Conservation (phyloP, 2,329 filamentous ascomycete species). For the Alternaria sp. region DNA sequence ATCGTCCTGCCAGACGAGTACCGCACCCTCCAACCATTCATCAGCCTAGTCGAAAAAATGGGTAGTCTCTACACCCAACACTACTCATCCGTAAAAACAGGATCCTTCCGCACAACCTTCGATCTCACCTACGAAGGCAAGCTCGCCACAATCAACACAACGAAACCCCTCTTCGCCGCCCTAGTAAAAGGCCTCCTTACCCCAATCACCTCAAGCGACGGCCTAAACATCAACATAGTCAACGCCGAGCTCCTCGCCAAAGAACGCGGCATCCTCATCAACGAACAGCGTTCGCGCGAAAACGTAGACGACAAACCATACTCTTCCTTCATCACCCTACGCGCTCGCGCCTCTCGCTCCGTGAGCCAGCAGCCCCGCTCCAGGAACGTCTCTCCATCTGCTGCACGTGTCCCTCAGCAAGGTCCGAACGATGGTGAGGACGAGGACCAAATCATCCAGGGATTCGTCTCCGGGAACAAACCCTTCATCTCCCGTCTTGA, state of each 20-base stretch:
- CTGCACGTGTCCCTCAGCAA: conserved; percentile 23
- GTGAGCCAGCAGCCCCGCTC: conserved; percentile 40
- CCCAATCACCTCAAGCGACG: conserved; percentile 72
- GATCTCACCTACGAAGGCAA: conserved; percentile 81
- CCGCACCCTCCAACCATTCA: conserved; percentile 77
- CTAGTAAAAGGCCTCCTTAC: conserved; percentile 78
- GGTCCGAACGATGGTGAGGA: conserved; percentile 29
- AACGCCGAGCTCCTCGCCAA: conserved; percentile 79
- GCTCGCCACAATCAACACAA: conserved; percentile 74
- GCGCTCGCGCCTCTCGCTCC: conserved; percentile 59
- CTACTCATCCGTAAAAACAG: conserved; percentile 58
- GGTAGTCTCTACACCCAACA: conserved; percentile 82
- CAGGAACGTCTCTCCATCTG: conserved; percentile 43
- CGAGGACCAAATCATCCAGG: conserved; percentile 66
- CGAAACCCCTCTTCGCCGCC: conserved; percentile 79
- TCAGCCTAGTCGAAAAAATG: conserved; percentile 79
- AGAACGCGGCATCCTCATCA: conserved; percentile 79
- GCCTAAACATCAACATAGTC: conserved; percentile 79
- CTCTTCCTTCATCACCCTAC: conserved; percentile 74
- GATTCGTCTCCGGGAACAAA: conserved; percentile 70
- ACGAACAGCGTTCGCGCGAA: conserved; percentile 73
- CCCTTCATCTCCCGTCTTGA: conserved; percentile 77
- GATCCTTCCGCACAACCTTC: conserved; percentile 70
- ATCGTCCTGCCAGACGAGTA: conserved; percentile 84
- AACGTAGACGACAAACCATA: conserved; percentile 69